Evolutionary conservation across 805 yeast species (phyloP).

Genomic region (Metschnikowia continentalis): DNA sequence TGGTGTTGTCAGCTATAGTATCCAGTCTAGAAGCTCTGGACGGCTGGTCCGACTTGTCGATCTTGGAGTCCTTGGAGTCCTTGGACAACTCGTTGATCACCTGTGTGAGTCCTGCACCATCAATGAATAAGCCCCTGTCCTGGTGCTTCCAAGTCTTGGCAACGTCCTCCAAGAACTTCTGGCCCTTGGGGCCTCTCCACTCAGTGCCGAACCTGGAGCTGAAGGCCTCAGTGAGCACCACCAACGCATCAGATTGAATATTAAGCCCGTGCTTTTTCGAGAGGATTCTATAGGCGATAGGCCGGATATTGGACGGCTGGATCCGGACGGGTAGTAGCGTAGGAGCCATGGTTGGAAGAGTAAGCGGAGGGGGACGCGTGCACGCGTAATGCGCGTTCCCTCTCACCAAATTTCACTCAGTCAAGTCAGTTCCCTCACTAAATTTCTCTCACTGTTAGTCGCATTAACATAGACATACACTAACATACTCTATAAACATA

Average conservation of each 20-base stretch:
- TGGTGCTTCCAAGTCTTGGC: conserved; percentile 86
- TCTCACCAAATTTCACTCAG: no score
- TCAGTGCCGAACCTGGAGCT: conserved; percentile 78
- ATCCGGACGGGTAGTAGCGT: conserved; percentile 64
- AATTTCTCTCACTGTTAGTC: no score
- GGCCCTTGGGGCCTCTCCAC: conserved; percentile 71
- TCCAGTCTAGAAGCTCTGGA: conserved; percentile 18
- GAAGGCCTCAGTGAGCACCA: conserved; percentile 65
- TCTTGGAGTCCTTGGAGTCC: conserved; percentile 13
- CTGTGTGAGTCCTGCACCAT: conserved; percentile 61
- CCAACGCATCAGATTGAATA: conserved; percentile 80
- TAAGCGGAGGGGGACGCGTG: background rate
- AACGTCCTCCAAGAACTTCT: conserved; percentile 65
- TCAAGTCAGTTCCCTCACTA: no score
- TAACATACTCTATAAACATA: no score
- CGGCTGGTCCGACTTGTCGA: background rate
- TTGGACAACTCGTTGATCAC: conserved; percentile 55
- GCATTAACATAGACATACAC: no score
- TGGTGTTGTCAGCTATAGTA: conserved; percentile 17
- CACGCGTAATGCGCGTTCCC: background rate
- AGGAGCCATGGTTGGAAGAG: conserved; percentile 8
- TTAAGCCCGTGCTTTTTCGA: conserved; percentile 92
- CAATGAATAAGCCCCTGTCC: conserved; percentile 81
- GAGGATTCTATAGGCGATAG: conserved; percentile 82
- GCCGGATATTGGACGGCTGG: conserved; percentile 79